Evolutionary conservation across 2,329 filamentous ascomycete species (phyloP).

Genomic region (Fusarium luffae): DNA sequence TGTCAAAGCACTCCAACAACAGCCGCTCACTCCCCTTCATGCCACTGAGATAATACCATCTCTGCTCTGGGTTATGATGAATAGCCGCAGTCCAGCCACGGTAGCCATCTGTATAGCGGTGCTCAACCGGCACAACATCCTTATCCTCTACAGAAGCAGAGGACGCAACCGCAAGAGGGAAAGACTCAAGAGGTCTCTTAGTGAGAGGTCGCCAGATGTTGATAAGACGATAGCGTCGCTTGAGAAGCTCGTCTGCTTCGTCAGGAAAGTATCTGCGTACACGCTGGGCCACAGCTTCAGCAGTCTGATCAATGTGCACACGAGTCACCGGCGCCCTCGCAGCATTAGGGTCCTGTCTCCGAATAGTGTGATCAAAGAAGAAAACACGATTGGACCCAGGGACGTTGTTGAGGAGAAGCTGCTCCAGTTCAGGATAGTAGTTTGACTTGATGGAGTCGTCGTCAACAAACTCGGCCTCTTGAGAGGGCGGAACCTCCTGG

Average conservation of each 20-base stretch:
- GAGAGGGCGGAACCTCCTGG: conserved; percentile 64
- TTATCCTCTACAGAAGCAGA: conserved; percentile 68
- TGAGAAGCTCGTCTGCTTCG: conserved; percentile 74
- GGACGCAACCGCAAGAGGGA: conserved; percentile 76
- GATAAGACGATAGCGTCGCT: conserved; percentile 80
- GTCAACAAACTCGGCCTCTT: conserved; percentile 67
- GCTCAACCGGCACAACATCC: conserved; percentile 78
- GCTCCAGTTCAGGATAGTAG: conserved; percentile 89
- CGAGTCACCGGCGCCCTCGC: conserved; percentile 74
- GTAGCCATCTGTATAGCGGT: conserved; percentile 73
- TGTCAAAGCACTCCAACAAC: conserved; percentile 83
- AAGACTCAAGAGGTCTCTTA: conserved; percentile 69
- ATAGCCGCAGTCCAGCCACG: conserved; percentile 81
- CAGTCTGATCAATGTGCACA: conserved; percentile 88
- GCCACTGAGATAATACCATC: conserved; percentile 84
- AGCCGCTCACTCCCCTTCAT: conserved; percentile 80
- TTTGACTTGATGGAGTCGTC: conserved; percentile 74
- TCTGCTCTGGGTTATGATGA: conserved; percentile 67
- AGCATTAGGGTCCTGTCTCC: conserved; percentile 69
- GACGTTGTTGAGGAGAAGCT: conserved; percentile 73
- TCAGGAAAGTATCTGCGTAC: conserved; percentile 74
- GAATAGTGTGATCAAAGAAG: conserved; percentile 90
- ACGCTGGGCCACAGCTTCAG: conserved; percentile 71
- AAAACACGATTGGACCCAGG: conserved; percentile 74
- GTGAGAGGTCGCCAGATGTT: conserved; percentile 84